A percentile compares a stretch with the other conserved stretches of the same genome.
phyloP scores from a whole-genome alignment of 192 early-diverging fungal species.

The Podila epicladia region DNA sequence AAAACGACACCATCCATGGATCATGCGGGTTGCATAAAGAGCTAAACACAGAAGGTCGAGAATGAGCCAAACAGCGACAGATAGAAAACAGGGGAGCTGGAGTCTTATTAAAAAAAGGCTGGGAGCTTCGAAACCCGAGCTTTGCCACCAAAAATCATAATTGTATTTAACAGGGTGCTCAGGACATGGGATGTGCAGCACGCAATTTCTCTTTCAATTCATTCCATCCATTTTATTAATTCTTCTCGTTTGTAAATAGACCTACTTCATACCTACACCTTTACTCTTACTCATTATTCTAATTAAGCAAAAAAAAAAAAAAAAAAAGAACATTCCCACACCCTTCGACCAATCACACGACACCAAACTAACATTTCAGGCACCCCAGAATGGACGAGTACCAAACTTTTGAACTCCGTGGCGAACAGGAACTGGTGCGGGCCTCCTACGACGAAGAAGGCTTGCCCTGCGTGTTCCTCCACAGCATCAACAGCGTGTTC shows the following conservation, averaged over 20 bases:
- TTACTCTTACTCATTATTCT: not conserved
- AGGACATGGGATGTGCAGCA: not conserved
- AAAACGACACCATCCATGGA: too few species aligned
- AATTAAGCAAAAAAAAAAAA: too few species aligned
- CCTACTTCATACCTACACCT: not conserved
- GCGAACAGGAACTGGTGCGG: slow-evolving; percentile 29
- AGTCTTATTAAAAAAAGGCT: not conserved
- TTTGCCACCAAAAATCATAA: not conserved
- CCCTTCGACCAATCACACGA: not conserved
- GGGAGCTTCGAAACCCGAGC: not conserved
- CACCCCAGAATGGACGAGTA: slow-evolving; percentile 15
- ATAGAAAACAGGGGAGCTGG: too few species aligned
- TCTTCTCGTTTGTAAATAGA: not conserved
- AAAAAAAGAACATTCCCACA: too few species aligned
- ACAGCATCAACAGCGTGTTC: slow-evolving; percentile 16
- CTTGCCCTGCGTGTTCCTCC: slow-evolving; percentile 34
- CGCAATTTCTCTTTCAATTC: not conserved
- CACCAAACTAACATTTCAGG: not conserved
- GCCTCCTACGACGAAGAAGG: slow-evolving; percentile 30
- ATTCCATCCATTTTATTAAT: not conserved
- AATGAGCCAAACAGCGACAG: too few species aligned
- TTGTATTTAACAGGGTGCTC: too few species aligned
- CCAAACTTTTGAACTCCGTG: slow-evolving; percentile 28
- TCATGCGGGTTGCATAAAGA: too few species aligned
- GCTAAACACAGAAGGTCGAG: too few species aligned